phyloP scores from a whole-genome alignment of 1,139 yeast species.

The Sugiyamaella novakii region DNA sequence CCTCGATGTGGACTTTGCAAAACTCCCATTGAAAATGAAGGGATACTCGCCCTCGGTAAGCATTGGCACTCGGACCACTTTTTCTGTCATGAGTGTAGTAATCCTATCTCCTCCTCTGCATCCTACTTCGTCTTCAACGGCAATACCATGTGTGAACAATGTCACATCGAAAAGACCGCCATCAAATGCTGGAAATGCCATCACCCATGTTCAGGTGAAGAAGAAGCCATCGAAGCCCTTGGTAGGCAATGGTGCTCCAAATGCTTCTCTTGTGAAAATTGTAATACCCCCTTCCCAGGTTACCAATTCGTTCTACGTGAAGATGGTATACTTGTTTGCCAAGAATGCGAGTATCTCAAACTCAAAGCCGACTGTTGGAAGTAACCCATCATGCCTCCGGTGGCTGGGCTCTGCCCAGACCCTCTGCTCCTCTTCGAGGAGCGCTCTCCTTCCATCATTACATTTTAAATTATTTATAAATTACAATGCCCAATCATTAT shows the following conservation, averaged over 20 bases:
- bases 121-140: constrained; percentile 34
- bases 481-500: constrained; percentile 26
- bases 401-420: no score
- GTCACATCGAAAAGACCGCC: constrained; percentile 36
- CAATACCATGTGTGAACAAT: constrained; percentile 37
- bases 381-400: no score
- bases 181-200: constrained; percentile 42
- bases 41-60: constrained; percentile 38
- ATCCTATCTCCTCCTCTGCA: constrained; percentile 29
- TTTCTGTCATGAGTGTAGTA: constrained; percentile 41
- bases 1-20: constrained; percentile 40
- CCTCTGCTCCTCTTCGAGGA: no score
- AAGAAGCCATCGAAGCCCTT: constrained; percentile 39
- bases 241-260: constrained; percentile 40
- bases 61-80: constrained; percentile 43
- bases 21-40: constrained; percentile 40
- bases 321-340: constrained; percentile 41
- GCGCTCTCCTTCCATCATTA: no score
- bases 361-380: constrained; percentile 36
- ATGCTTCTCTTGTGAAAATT: constrained; percentile 42
- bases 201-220: constrained; percentile 31
- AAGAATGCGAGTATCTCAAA: constrained; percentile 36
- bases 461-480: no score
- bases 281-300: constrained; percentile 36
- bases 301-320: constrained; percentile 40